phyloP scores from a whole-genome alignment of 352 stramenopile genomes.

The Albugo candida region DNA sequence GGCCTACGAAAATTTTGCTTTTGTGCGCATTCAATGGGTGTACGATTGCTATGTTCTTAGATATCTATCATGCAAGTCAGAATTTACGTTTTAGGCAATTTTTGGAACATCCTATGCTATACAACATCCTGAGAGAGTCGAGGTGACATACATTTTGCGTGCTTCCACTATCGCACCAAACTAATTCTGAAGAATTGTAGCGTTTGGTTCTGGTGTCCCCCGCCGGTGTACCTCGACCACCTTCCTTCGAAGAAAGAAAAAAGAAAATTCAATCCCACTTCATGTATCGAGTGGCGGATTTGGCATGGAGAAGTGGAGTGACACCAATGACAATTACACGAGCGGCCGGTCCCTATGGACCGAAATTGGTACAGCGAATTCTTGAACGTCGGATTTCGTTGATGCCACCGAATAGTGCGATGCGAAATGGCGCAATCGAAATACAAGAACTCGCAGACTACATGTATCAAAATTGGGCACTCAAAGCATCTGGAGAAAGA shows the following conservation, averaged over 20 bases:
- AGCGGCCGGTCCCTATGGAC: conserved; percentile 54
- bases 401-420: conserved; percentile 43
- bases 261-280: conserved; percentile 15
- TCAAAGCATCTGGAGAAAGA: conserved; percentile 53
- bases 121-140: conserved; percentile 18
- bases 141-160: conserved; percentile 14
- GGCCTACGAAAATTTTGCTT: conserved; percentile 45
- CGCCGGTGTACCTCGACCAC: conserved; percentile 35
- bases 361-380: conserved; percentile 45
- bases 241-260: conserved; percentile 20
- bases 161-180: not conserved
- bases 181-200: conserved; percentile 12
- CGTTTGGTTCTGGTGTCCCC: conserved; percentile 60
- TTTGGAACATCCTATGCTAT: conserved; percentile 5
- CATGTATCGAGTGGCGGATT: conserved; percentile 25
- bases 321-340: conserved; percentile 63
- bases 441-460: conserved; percentile 47
- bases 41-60: conserved; percentile 9
- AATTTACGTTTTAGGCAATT: conserved; percentile 12
- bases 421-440: conserved; percentile 44
- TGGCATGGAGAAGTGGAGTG: conserved; percentile 38
- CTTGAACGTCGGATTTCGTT: conserved; percentile 46
- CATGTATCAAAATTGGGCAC: conserved; percentile 73
- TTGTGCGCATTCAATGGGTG: conserved; percentile 66
- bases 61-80: not conserved